Conservation (phyloP, 208 protist species). For the Acanthamoeba triangularis region DNA sequence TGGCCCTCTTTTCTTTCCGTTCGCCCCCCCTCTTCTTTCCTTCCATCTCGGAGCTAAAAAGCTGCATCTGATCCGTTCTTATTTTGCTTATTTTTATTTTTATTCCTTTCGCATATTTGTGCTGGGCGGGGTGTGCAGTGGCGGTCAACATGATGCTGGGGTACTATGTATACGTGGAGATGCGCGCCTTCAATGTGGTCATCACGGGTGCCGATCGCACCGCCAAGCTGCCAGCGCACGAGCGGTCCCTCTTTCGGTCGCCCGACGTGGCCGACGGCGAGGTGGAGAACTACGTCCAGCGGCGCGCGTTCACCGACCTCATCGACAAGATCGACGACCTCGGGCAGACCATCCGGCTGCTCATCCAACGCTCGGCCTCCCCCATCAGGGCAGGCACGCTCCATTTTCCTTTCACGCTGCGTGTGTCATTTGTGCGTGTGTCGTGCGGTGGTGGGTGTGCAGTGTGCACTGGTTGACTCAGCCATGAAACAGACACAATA, state of each 20-base stretch:
- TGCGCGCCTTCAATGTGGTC: background rate
- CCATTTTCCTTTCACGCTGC: too few relatives aligned
- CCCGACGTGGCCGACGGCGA: background rate
- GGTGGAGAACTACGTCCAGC: background rate
- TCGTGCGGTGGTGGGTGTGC: too few relatives aligned
- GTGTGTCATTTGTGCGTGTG: too few relatives aligned
- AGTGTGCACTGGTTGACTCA: background rate
- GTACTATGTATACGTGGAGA: background rate
- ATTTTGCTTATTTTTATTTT: background rate
- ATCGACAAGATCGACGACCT: conserved; percentile 35
- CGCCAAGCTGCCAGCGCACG: background rate
- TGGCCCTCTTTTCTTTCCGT: background rate
- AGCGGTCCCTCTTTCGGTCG: background rate
- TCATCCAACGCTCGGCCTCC: background rate
- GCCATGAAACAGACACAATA: background rate
- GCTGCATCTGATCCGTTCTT: background rate
- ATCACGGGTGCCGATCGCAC: conserved; percentile 10
- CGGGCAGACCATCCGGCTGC: background rate
- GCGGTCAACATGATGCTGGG: conserved; percentile 1
- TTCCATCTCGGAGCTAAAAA: too few relatives aligned
- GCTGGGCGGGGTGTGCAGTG: background rate
- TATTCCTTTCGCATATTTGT: too few relatives aligned
- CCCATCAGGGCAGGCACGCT: too few relatives aligned
- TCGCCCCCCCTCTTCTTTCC: background rate
- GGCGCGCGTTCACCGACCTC: background rate